Conservation (phyloP, 2,329 filamentous ascomycete species). For the Aspergillus fructus region DNA sequence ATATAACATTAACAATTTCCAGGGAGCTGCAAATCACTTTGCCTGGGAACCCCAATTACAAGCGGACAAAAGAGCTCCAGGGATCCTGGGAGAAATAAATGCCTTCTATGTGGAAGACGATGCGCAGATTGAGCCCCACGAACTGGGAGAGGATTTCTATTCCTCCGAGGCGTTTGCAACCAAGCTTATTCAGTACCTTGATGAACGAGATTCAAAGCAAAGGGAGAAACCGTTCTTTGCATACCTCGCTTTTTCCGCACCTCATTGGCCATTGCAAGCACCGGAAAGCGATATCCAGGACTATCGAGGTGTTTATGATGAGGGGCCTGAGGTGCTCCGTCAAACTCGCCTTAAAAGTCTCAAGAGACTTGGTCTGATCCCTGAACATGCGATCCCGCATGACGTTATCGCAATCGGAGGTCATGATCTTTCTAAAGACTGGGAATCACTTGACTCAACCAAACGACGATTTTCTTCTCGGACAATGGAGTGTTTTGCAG, state of each 20-base stretch:
- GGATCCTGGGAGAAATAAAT: too few relatives aligned
- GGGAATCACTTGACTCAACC: constrained; percentile 35
- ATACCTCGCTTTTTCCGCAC: constrained; percentile 62
- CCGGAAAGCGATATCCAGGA: constrained; percentile 56
- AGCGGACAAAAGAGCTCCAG: too few relatives aligned
- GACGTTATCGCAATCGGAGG: constrained; percentile 44
- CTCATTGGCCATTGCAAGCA: constrained; percentile 64
- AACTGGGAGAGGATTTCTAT: constrained; percentile 52
- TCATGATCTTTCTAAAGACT: constrained; percentile 42
- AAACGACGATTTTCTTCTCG: constrained; percentile 44
- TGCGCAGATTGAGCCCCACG: too few relatives aligned
- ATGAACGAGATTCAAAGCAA: constrained; percentile 44
- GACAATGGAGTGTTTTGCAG: constrained; percentile 63
- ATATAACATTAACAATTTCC: too few relatives aligned
- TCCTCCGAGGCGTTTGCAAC: constrained; percentile 54
- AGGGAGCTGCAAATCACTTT: constrained; percentile 51
- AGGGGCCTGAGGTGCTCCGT: constrained; percentile 59
- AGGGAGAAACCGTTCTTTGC: constrained; percentile 55
- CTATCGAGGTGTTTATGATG: constrained; percentile 62
- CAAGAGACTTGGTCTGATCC: constrained; percentile 57
- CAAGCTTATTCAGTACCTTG: constrained; percentile 53
- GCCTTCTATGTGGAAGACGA: too few relatives aligned
- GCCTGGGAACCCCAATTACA: constrained; percentile 49
- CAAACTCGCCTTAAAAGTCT: constrained; percentile 54
- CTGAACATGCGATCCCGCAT: constrained; percentile 43